Base-by-base conservation (phyloP, 495 filamentous ascomycete species). In the Friedmanniomyces endolithicus region DNA sequence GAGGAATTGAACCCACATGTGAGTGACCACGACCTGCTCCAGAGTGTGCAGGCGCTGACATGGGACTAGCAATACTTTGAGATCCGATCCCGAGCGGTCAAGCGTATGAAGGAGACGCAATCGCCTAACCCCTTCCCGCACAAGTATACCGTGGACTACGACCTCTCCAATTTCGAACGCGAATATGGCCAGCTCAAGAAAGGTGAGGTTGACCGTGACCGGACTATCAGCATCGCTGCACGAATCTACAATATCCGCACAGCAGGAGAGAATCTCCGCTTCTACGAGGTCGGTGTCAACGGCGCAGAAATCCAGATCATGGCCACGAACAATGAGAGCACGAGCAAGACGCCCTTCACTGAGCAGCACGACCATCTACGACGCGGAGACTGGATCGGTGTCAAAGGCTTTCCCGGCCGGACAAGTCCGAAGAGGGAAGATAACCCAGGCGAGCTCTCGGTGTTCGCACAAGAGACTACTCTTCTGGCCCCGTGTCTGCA, bases 71-170 rank as follows among this genome's bases (percentile, higher is more conserved):
- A 94, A 90, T 98, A 97, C 73, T 94, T 95, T 65, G 90, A 98
- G 74, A 94, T 98, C 63, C 87, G 92, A 46, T 88, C 82, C 62
- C 80, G 86, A 49, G 76, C 75, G 45, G 80, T 97, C 76, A 85
- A 89, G 67, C 88, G 88, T 76, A 79, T 96, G 53, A 82, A 83
- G 66, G 76, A 85, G 67, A 82, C 78, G 67, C 82, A 88, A 72
- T 71, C 82, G 35, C 88, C 87, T 20, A 85, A 94, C 68, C 88
- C 92, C 17, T 96, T 95, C 69, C 94, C 92, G 11, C 92, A 99
- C 81, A 97, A 97, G 77, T 97, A 96, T 78, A 74, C 88, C 43
- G 81, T 86, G 68, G 87, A 81, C 62, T 84, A 82, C 61, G 84
- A 89, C 60, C 74, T 95, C 50, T 71, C 77, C 57, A 78, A 88